Base-by-base conservation (phyloP, 441 rosid species). In the Lepidium campestre region DNA sequence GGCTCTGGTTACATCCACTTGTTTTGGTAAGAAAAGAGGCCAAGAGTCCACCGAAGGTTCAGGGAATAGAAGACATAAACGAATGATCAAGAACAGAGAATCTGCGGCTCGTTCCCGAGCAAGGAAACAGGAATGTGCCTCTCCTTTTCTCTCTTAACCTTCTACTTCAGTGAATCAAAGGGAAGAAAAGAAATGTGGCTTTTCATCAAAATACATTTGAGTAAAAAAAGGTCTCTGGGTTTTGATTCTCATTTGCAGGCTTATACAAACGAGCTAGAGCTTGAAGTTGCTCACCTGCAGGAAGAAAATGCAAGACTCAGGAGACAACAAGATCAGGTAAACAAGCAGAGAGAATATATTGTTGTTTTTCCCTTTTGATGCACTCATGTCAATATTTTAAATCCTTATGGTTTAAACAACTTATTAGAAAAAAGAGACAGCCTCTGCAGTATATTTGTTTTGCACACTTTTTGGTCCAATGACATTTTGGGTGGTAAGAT, bases 41-140 rank as follows among this genome's bases (percentile, higher is more conserved):
- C 74, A 62, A 50, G 85, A 77, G 20, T 62, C 74, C 27, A 76
- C 67, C 20, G 72, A 45, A 19, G 50, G 63, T 29, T 39, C 68
- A 25, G 73, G 78, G 36, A 83, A 85, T 32, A 76, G 82, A 65
- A 64, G 79, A 15, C 82, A 77, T 14, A 86, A 81, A 62, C 75
- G 91, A 10, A 84, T 81, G 93, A 84, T 85, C 75, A 91, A 82
- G 82, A 91, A 88, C 80, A 73, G 97, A 45, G 96, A 84, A 62
- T 88, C 97, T 19, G 97, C 93, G 0, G 88, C 96, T 47, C 83
- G 92, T 47, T 88, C 93, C 14, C 78, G 93, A 57, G 91, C 90
- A 39, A 84, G 92, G 72, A 88, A 83, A 79, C 85, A 84, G 88
- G 96, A 77, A 77, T 63, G 69, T 73, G 34, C 8, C 64, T 58